These are phyloP conservation scores for Penicillium robsamsonii DNA, from an alignment of 495 filamentous ascomycete species.

Conservation along the genomic window DNA sequence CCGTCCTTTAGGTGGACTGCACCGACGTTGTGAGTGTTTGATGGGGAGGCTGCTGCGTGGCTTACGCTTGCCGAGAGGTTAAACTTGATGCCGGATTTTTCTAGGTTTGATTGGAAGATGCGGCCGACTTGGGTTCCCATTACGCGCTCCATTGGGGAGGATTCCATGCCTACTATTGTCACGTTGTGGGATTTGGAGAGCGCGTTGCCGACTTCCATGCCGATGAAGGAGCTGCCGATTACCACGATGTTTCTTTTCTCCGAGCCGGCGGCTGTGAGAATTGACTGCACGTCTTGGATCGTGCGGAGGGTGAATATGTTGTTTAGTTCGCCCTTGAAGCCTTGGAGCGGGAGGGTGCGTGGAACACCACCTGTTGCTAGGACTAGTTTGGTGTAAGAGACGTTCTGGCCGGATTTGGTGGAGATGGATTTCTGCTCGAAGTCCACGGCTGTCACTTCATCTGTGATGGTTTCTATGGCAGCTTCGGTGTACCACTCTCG, in stretches of 20 bases:
- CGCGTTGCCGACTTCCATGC: constrained; percentile 90
- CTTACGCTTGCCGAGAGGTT: constrained; percentile 75
- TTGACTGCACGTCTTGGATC: constrained; percentile 70
- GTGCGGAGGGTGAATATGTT: constrained; percentile 85
- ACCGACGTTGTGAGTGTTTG: constrained; percentile 67
- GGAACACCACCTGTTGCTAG: constrained; percentile 84
- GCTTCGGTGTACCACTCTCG: constrained; percentile 74
- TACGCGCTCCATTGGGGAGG: constrained; percentile 78
- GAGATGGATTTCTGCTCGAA: constrained; percentile 68
- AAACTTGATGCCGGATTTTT: constrained; percentile 86
- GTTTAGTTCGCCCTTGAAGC: constrained; percentile 72
- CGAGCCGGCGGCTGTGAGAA: constrained; percentile 73
- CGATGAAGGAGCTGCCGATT: constrained; percentile 89
- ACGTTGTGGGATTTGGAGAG: constrained; percentile 74
- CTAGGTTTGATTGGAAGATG: constrained; percentile 71
- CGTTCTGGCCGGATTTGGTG: constrained; percentile 67
- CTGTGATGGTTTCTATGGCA: constrained; percentile 68
- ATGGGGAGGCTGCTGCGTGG: constrained; percentile 67
- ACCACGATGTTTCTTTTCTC: constrained; percentile 86
- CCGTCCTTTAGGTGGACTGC: constrained; percentile 84
- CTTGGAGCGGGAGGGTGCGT: constrained; percentile 71
- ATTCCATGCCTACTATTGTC: constrained; percentile 92
- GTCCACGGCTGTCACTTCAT: constrained; percentile 74
- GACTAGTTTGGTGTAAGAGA: constrained; percentile 82
- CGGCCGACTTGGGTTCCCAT: constrained; percentile 80